A percentile compares a stretch with the other conserved stretches of the same genome.
phyloP scores from a whole-genome alignment of 192 early-diverging fungal species.

The Entomortierella parvispora region DNA sequence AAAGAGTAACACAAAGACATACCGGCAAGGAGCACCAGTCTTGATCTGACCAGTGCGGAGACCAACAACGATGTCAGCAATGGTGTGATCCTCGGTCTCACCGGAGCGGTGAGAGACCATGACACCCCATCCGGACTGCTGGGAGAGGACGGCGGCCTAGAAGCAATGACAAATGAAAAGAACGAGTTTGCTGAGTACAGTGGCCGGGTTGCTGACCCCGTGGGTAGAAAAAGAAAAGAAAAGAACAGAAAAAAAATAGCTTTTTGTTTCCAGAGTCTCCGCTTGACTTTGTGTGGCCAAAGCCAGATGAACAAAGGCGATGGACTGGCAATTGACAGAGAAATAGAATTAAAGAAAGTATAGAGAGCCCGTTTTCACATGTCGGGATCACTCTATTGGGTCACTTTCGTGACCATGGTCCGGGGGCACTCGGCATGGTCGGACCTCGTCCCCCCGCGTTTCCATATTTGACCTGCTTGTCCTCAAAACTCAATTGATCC shows the following conservation, averaged over 20 bases:
- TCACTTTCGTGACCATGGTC: no score
- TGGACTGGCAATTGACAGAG: no score
- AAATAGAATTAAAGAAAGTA: no score
- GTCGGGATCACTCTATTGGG: no score
- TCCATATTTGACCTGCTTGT: neutral
- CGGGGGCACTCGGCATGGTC: no score
- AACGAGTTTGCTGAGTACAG: neutral
- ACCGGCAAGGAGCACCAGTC: conserved; percentile 97
- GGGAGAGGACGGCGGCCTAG: conserved; percentile 78
- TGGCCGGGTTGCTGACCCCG: no score
- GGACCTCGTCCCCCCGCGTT: neutral
- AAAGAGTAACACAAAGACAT: conserved; percentile 1
- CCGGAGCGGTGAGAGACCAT: conserved; percentile 99
- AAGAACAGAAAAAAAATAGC: neutral
- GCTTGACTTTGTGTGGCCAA: no score
- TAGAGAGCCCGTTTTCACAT: neutral
- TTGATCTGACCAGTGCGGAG: conserved; percentile 97
- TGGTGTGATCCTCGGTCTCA: conserved; percentile 96
- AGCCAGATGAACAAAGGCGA: neutral
- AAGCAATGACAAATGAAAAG: conserved; percentile 10
- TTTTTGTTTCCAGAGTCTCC: conserved; percentile 4
- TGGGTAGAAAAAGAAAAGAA: no score
- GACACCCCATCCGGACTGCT: conserved; percentile 95
- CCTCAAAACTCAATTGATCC: no score
- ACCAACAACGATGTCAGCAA: conserved; percentile 97